phyloP scores from a whole-genome alignment of 2,329 filamentous ascomycete species.

The Coniella vitis region DNA sequence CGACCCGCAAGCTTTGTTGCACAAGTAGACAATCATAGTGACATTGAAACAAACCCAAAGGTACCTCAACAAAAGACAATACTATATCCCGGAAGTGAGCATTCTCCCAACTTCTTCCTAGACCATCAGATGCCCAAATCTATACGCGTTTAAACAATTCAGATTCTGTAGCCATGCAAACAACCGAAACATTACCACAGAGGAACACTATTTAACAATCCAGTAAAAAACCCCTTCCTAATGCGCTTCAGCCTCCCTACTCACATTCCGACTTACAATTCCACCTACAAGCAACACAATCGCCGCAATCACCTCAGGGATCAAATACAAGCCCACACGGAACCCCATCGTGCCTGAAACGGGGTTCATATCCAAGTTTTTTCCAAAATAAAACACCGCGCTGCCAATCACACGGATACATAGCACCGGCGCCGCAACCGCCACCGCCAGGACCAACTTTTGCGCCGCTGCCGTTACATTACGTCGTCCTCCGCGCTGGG shows the following conservation, averaged over 20 bases:
- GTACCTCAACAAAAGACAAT: too few species aligned
- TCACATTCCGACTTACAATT: not conserved
- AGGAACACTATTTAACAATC: too few species aligned
- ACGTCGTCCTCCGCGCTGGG: not conserved
- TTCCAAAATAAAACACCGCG: slow-evolving; percentile 20
- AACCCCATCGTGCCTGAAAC: slow-evolving; percentile 18
- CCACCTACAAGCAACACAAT: slow-evolving; percentile 2
- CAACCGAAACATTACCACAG: too few species aligned
- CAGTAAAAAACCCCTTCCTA: too few species aligned
- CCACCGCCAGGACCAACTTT: slow-evolving; percentile 18
- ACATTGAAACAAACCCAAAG: too few species aligned
- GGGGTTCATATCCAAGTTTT: slow-evolving; percentile 18
- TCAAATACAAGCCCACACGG: slow-evolving; percentile 19
- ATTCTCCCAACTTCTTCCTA: too few species aligned
- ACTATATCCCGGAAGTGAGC: too few species aligned
- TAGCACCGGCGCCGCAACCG: slow-evolving; percentile 19
- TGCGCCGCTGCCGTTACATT: slow-evolving; percentile 1
- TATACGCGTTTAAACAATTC: too few species aligned
- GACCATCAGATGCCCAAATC: too few species aligned
- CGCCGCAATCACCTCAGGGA: slow-evolving; percentile 19
- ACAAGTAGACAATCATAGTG: too few species aligned
- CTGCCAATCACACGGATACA: slow-evolving; percentile 21
- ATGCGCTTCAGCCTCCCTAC: not conserved
- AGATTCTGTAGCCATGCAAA: too few species aligned
- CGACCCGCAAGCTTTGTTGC: too few species aligned